phyloP scores from a whole-genome alignment of 2,329 filamentous ascomycete species.

The Fusarium chuoi region DNA sequence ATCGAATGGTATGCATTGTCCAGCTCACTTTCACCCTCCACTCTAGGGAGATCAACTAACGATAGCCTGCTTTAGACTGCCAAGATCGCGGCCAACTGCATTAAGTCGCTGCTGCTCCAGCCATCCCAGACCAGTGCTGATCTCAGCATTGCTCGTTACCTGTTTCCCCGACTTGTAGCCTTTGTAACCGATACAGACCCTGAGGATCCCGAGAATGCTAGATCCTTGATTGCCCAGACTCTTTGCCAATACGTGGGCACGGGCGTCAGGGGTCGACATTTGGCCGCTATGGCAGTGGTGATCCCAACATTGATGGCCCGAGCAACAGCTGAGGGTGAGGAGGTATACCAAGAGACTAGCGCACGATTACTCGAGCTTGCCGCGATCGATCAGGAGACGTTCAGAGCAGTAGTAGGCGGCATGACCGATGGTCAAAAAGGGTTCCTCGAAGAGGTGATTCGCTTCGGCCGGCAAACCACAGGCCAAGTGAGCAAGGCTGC shows the following conservation, averaged over 20 bases:
- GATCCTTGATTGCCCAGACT: slow-evolving; percentile 76
- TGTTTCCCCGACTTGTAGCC: slow-evolving; percentile 78
- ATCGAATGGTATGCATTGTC: slow-evolving; percentile 72
- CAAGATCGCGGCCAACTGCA: slow-evolving; percentile 90
- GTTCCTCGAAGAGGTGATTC: slow-evolving; percentile 85
- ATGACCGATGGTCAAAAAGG: slow-evolving; percentile 77
- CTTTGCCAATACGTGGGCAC: slow-evolving; percentile 76
- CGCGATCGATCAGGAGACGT: slow-evolving; percentile 75
- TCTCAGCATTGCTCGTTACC: slow-evolving; percentile 76
- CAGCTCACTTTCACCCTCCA: not conserved
- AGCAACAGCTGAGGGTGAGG: slow-evolving; percentile 71
- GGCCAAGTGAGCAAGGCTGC: slow-evolving; percentile 53
- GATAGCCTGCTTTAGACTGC: slow-evolving; percentile 66
- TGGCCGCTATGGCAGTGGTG: slow-evolving; percentile 77
- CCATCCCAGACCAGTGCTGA: slow-evolving; percentile 71
- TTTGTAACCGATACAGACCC: slow-evolving; percentile 77
- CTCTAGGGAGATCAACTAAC: slow-evolving; percentile 3
- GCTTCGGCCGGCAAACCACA: slow-evolving; percentile 65
- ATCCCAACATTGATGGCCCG: slow-evolving; percentile 80
- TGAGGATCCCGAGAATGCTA: slow-evolving; percentile 83
- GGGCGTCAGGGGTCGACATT: slow-evolving; percentile 56
- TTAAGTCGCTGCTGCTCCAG: slow-evolving; percentile 82
- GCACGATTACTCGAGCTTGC: slow-evolving; percentile 83
- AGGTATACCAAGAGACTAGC: slow-evolving; percentile 77
- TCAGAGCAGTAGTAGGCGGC: slow-evolving; percentile 77